Evolutionary conservation across 345 rosid genomes (phyloP).

Genomic region (Nasturtium officinale): DNA sequence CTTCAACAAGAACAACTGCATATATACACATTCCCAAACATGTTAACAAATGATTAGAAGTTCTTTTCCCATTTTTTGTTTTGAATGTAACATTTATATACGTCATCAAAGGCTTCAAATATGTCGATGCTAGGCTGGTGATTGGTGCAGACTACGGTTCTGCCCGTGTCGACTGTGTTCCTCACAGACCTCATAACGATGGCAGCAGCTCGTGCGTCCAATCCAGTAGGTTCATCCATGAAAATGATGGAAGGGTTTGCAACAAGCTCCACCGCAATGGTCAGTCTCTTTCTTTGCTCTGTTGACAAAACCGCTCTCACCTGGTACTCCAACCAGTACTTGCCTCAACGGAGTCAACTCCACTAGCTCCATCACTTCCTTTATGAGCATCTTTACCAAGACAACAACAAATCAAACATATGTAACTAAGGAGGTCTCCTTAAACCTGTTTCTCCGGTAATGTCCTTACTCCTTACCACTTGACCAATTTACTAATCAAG

Average conservation of each 20-base stretch:
- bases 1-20: conserved; percentile 69
- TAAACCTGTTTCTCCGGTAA: too few species aligned
- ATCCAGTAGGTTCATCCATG: conserved; percentile 97
- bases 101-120: conserved; percentile 95
- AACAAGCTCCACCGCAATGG: conserved; percentile 91
- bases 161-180: conserved; percentile 89
- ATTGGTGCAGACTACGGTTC: conserved; percentile 92
- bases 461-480: too few species aligned
- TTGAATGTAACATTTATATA: conserved; percentile 23
- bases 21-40: not conserved
- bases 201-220: conserved; percentile 96
- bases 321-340: conserved; percentile 84
- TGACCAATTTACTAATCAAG: not conserved
- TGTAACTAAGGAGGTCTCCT: not conserved
- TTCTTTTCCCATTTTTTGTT: not conserved
- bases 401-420: not conserved
- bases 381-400: conserved; percentile 67
- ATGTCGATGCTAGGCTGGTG: conserved; percentile 96
- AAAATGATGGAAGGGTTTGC: conserved; percentile 91
- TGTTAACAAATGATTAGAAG: conserved; percentile 3
- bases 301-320: conserved; percentile 82
- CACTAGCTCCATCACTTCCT: conserved; percentile 93
- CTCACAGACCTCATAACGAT: conserved; percentile 92
- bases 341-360: conserved; percentile 63
- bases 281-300: conserved; percentile 87